Conservation (phyloP, 192 early-diverging fungal species). For the Linnemannia zychae region DNA sequence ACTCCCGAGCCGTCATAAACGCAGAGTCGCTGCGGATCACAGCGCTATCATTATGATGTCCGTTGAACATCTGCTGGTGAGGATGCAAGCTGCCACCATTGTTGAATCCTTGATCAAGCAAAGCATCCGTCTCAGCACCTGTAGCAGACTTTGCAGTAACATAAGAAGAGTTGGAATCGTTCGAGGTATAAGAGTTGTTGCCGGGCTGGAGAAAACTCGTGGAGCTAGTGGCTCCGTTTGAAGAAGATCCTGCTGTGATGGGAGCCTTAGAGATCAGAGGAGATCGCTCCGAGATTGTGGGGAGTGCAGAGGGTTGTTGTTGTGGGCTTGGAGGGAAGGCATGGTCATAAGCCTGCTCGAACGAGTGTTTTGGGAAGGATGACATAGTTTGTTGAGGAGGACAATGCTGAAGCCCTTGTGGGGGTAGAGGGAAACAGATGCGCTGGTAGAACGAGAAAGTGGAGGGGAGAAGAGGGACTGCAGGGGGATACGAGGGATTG, state of each 20-base stretch:
- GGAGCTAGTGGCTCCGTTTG: background rate
- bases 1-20: background rate
- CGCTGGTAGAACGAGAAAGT: background rate
- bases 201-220: background rate
- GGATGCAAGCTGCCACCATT: background rate
- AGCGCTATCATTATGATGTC: background rate
- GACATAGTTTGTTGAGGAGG: background rate
- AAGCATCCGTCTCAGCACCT: background rate
- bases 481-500: background rate
- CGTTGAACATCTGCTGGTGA: background rate
- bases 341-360: slow-evolving; percentile 24
- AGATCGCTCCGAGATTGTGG: slow-evolving; percentile 22
- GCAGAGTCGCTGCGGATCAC: slow-evolving; percentile 7
- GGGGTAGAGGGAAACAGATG: background rate
- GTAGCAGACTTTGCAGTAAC: slow-evolving; percentile 2
- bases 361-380: slow-evolving; percentile 27
- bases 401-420: background rate
- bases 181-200: slow-evolving; percentile 8
- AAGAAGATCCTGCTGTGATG: background rate
- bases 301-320: background rate
- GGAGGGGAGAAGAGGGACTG: background rate
- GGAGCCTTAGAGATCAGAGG: slow-evolving; percentile 22
- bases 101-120: background rate
- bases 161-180: slow-evolving; percentile 5
- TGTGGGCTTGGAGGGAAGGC: slow-evolving; percentile 22